phyloP scores from a whole-genome alignment of 208 protist genomes.

The Trichomonas tenax region DNA sequence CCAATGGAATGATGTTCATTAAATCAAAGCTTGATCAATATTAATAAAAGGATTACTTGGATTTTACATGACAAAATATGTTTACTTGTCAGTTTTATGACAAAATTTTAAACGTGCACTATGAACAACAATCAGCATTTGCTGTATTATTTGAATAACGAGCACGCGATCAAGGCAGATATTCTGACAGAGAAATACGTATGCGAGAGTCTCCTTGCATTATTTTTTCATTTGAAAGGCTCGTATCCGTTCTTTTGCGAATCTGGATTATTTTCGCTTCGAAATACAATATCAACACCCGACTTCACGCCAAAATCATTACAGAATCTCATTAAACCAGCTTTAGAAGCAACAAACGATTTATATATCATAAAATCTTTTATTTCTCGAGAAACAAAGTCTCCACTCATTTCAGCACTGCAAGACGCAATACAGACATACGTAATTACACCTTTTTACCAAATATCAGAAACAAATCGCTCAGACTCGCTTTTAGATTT shows the following conservation, averaged over 20 bases:
- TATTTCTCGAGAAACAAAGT: background rate
- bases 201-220: background rate
- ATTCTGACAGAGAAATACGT: background rate
- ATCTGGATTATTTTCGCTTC: background rate
- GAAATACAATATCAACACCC: background rate
- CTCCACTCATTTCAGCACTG: background rate
- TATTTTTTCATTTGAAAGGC: background rate
- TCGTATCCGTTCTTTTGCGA: background rate
- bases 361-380: conserved; percentile 14
- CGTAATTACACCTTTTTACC: conserved; percentile 6
- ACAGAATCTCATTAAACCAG: background rate
- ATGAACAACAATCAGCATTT: background rate
- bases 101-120: background rate
- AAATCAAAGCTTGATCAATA: too few species aligned
- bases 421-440: background rate
- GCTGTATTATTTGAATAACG: background rate
- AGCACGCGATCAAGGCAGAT: background rate
- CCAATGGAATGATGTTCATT: too few species aligned
- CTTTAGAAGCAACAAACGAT: background rate
- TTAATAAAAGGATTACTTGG: too few species aligned
- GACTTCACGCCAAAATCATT: background rate
- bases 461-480: background rate
- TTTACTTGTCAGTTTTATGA: too few species aligned
- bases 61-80: too few species aligned
- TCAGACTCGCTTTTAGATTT: background rate